Evolutionary conservation across 352 stramenopile genomes (phyloP).

Genomic region (Phytopythium litorale): DNA sequence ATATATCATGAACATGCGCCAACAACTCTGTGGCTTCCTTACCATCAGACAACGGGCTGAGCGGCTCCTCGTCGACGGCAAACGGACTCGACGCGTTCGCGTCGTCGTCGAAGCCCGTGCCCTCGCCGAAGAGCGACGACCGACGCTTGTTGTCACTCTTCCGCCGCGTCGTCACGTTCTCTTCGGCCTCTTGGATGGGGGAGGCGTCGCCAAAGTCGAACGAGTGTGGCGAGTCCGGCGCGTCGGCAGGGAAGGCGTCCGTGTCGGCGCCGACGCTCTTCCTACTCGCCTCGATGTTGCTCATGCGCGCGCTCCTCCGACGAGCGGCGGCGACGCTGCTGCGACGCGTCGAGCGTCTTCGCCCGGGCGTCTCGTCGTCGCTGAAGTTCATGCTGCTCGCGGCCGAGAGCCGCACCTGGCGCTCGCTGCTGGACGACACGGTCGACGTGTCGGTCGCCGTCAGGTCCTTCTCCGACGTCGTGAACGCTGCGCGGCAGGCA

Average conservation of each 20-base stretch:
- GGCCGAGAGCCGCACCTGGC: conserved; percentile 35
- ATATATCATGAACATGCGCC: neutral
- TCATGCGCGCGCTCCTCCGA: neutral
- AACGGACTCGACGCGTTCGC: conserved; percentile 49
- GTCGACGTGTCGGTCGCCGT: conserved; percentile 35
- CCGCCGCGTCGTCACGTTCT: conserved; percentile 22
- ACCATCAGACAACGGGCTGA: conserved; percentile 73
- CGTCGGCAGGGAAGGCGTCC: conserved; percentile 2
- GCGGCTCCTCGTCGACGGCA: conserved; percentile 43
- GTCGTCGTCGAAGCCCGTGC: conserved; percentile 26
- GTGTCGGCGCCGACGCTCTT: conserved; percentile 1
- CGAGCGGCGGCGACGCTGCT: neutral
- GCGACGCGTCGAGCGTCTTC: neutral
- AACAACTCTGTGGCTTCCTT: conserved; percentile 3
- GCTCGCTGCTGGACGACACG: conserved; percentile 44
- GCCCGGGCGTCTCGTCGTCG: conserved; percentile 17
- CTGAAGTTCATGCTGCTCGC: conserved; percentile 27
- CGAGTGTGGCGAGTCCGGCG: conserved; percentile 13
- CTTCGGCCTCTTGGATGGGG: conserved; percentile 19
- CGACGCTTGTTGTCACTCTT: conserved; percentile 17
- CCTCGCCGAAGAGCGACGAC: conserved; percentile 30
- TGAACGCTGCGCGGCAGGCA: conserved; percentile 5
- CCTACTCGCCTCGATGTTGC: conserved; percentile 25
- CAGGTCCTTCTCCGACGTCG: conserved; percentile 28
- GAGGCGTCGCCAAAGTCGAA: conserved; percentile 37